phyloP scores from a whole-genome alignment of 2,329 filamentous ascomycete genomes.

The Ampelomyces quisqualis region DNA sequence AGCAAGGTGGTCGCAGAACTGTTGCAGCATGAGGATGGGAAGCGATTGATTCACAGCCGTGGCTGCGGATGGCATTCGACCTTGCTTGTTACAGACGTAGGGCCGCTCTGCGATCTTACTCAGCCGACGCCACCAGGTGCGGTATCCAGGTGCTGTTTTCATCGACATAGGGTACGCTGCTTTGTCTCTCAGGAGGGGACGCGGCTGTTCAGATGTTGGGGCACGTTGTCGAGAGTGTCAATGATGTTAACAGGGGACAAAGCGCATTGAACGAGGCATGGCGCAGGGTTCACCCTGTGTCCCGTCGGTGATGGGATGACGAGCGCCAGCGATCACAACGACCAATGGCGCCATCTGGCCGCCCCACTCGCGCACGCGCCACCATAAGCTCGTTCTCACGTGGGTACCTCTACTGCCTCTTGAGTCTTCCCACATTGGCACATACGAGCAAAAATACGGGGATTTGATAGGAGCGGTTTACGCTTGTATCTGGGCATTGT shows the following conservation, averaged over 20 bases:
- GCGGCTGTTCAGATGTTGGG: background rate
- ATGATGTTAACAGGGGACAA: too few species aligned
- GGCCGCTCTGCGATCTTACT: slow-evolving; percentile 18
- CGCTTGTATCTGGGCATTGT: too few species aligned
- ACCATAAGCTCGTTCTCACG: slow-evolving; percentile 10
- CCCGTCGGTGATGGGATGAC: background rate
- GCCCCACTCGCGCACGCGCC: slow-evolving; percentile 13
- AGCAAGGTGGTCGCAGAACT: slow-evolving; percentile 14
- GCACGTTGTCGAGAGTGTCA: too few species aligned
- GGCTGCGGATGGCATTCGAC: slow-evolving; percentile 9
- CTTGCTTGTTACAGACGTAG: slow-evolving; percentile 5
- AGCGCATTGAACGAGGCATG: background rate
- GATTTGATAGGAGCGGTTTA: too few species aligned
- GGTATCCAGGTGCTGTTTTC: background rate
- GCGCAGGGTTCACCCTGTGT: background rate
- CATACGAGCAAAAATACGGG: too few species aligned
- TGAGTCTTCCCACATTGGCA: too few species aligned
- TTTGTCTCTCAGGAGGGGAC: background rate
- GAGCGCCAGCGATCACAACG: slow-evolving; percentile 1
- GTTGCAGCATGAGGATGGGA: slow-evolving; percentile 17
- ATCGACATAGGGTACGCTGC: too few species aligned
- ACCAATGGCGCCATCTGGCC: slow-evolving; percentile 8
- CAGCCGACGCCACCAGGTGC: slow-evolving; percentile 10
- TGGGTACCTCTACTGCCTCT: slow-evolving; percentile 6
- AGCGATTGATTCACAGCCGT: slow-evolving; percentile 14